Base-by-base conservation (phyloP, 805 yeast species). In the Zygoascus biomembranicola region DNA sequence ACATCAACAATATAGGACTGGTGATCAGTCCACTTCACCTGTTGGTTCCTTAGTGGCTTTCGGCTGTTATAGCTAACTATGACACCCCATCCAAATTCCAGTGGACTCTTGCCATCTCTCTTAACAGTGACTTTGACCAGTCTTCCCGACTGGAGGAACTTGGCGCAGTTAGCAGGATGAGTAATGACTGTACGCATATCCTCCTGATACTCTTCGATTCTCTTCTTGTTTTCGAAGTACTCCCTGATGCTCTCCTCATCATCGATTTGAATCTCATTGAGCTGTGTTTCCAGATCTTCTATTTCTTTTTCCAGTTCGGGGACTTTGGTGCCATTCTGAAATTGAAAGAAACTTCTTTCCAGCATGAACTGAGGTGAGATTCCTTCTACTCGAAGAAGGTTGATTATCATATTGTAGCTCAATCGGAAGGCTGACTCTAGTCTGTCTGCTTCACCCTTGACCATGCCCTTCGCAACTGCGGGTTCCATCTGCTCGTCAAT, bases 401-500 rank as follows among this genome's bases (percentile, higher is more conserved):
- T 94, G 69, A 94, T 78, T 55, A 69, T 88, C 99, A 94, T 94
- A 68, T 94, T 94, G 70, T 94, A 94, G 23, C 98, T 97, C 57
- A 94, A 74, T 67, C 94, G 99, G 78, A 94, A 94, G 0, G 99
- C 98, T 19, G 98, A 92, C 66, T 94, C 98, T 55, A 94, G 77
- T 61, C 99, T 77, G 71, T 94, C 99, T 32, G 99, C 97, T 66
- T 90, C 96, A 66, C 99, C 99, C 69, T 92, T 92, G 20, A 94
- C 99, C 99, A 94, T 94, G 1, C 98, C 97, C 67, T 94, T 94
- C 19, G 99, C 99, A 44, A 94, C 97, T 63, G 90, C 95, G 3
- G 99, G 99, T 69, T 94, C 99, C 99, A 94, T 94, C 66, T 94
- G 94, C 68, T 94, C 98, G 68, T 94, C 98, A 68, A 94, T 90